Conservation (phyloP, 2,329 filamentous ascomycete species). For the Ilyonectria sp. region DNA sequence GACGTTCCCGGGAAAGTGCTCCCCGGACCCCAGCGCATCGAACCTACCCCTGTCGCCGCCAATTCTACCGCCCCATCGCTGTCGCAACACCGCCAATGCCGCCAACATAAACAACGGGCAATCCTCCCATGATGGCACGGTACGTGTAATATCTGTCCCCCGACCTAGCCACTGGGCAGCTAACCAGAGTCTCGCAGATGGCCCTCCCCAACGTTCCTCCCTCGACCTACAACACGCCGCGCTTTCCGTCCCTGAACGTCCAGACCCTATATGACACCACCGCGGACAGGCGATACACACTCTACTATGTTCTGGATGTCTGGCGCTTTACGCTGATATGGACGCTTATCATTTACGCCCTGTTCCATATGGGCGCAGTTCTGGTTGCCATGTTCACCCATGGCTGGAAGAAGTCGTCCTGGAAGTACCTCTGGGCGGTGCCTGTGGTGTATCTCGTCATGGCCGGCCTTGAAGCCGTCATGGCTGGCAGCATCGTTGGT, state of each 20-base stretch:
- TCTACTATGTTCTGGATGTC: slow-evolving; percentile 83
- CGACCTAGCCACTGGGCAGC: not conserved
- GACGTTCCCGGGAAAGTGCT: slow-evolving; percentile 43
- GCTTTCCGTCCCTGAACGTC: slow-evolving; percentile 88
- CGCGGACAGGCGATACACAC: slow-evolving; percentile 64
- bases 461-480: slow-evolving; percentile 81
- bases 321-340: slow-evolving; percentile 91
- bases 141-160: slow-evolving; percentile 16
- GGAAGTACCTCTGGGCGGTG: slow-evolving; percentile 78
- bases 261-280: slow-evolving; percentile 65
- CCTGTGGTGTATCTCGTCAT: slow-evolving; percentile 80
- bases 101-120: slow-evolving; percentile 21
- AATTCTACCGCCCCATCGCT: slow-evolving; percentile 37
- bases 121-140: slow-evolving; percentile 44
- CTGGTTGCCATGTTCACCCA: slow-evolving; percentile 82
- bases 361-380: slow-evolving; percentile 81
- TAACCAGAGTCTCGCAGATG: slow-evolving; percentile 44
- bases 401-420: slow-evolving; percentile 68
- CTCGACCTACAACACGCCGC: slow-evolving; percentile 73
- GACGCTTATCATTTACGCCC: slow-evolving; percentile 85
- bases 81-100: slow-evolving; percentile 31
- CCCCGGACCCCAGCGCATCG: slow-evolving; percentile 19
- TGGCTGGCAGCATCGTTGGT: slow-evolving; percentile 87
- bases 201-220: slow-evolving; percentile 55
- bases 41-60: slow-evolving; percentile 25